phyloP scores from a whole-genome alignment of 352 stramenopile species.

The Plasmopara viticola region DNA sequence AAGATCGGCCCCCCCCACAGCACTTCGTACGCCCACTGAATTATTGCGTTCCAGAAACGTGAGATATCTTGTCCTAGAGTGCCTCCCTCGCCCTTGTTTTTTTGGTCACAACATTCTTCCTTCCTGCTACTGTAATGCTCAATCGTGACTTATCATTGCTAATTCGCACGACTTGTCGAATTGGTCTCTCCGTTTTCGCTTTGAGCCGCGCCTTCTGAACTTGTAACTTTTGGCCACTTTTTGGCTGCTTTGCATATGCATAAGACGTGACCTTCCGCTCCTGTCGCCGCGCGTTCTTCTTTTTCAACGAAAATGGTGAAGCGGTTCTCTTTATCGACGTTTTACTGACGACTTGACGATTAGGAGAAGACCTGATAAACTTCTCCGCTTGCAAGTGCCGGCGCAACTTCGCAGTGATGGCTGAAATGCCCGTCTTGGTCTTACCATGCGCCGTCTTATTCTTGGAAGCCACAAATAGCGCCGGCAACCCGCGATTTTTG shows the following conservation, averaged over 20 bases:
- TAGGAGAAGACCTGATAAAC: neutral
- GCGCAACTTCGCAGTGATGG: too few species aligned
- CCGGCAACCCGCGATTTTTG: too few species aligned
- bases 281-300: slow-evolving; percentile 15
- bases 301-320: slow-evolving; percentile 13
- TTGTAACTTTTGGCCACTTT: slow-evolving; percentile 10
- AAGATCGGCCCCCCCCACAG: too few species aligned
- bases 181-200: slow-evolving; percentile 4
- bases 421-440: too few species aligned
- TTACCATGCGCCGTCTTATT: too few species aligned
- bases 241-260: slow-evolving; percentile 7
- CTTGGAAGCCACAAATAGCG: too few species aligned
- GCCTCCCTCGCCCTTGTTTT: slow-evolving; percentile 15
- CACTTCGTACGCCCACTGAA: too few species aligned
- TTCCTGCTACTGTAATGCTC: slow-evolving; percentile 31
- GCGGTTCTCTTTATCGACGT: neutral
- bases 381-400: slow-evolving; percentile 2
- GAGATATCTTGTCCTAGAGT: slow-evolving; percentile 29
- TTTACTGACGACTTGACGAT: slow-evolving; percentile 11
- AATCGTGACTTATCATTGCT: slow-evolving; percentile 32
- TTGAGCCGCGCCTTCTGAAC: slow-evolving; percentile 13
- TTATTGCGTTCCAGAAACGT: slow-evolving; percentile 5
- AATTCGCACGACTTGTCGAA: slow-evolving; percentile 26
- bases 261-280: slow-evolving; percentile 8
- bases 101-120: slow-evolving; percentile 16